Conservation (phyloP, 225 moss, liverwort and hornwort species). For the Asterella californica region DNA sequence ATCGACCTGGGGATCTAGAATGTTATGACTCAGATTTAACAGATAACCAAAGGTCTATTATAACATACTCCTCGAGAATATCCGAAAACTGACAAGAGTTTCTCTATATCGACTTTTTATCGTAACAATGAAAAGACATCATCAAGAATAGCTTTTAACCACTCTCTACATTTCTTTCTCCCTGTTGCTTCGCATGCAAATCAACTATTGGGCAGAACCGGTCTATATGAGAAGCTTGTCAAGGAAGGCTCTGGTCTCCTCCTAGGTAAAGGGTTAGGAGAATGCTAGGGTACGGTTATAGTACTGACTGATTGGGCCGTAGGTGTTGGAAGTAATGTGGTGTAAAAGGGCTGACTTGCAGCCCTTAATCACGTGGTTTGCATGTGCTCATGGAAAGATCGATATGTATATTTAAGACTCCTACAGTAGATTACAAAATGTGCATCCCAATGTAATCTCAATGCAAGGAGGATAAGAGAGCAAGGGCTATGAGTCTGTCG, state of each 20-base stretch:
- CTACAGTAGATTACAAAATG: conserved; percentile 17
- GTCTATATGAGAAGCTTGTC: no score
- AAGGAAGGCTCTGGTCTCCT: not conserved
- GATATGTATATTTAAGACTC: conserved; percentile 12
- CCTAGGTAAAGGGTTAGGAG: not conserved
- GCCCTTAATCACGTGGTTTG: conserved; percentile 22
- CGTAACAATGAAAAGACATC: not conserved
- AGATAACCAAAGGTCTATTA: not conserved
- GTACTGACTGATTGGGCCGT: conserved; percentile 15
- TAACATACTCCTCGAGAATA: not conserved
- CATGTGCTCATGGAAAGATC: conserved; percentile 17
- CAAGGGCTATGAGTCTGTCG: not conserved
- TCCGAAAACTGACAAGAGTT: not conserved
- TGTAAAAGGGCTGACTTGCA: conserved; percentile 18
- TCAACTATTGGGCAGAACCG: no score
- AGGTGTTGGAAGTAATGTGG: conserved; percentile 3
- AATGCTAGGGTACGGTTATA: not conserved
- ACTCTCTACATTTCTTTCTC: not conserved
- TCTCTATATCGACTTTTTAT: not conserved
- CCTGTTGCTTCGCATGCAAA: not conserved
- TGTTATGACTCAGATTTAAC: not conserved
- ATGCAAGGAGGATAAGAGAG: not conserved
- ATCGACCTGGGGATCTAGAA: not conserved
- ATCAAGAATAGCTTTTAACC: not conserved
- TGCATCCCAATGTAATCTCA: conserved; percentile 15